A percentile compares a stretch with the other conserved stretches of the same genome.
These are phyloP conservation scores for Ephemerocybe angulata DNA, from an alignment of 768 basidiomycete genomes.

Conservation along the genomic window DNA sequence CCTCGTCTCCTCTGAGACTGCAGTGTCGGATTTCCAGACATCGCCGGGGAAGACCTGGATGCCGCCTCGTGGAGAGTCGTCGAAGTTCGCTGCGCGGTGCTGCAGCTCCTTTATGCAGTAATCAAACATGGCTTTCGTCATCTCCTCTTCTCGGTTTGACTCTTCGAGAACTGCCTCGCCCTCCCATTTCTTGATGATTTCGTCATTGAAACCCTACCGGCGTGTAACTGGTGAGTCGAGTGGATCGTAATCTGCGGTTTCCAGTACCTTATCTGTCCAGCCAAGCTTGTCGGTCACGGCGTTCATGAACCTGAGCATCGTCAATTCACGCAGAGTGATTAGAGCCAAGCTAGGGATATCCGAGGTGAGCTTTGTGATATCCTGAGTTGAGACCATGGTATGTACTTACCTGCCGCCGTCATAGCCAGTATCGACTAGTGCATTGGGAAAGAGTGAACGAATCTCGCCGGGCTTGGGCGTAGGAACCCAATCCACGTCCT, in stretches of 20 bases:
- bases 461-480: not conserved
- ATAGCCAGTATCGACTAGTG: not conserved
- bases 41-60: conserved; percentile 13
- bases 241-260: not conserved
- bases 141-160: conserved; percentile 2
- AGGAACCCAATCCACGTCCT: not conserved
- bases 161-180: conserved; percentile 3
- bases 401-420: not conserved
- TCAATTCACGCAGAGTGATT: conserved; percentile 28
- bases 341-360: conserved; percentile 13
- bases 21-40: conserved; percentile 24
- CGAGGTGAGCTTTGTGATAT: not conserved
- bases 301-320: conserved; percentile 36
- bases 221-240: not conserved
- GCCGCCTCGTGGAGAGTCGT: conserved; percentile 9
- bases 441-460: not conserved
- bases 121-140: conserved; percentile 17
- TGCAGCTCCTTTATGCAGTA: conserved; percentile 18
- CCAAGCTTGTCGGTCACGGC: conserved; percentile 30
- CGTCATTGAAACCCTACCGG: conserved; percentile 14
- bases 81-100: conserved; percentile 14
- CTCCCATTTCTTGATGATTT: conserved; percentile 15
- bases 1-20: conserved; percentile 19
- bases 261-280: conserved; percentile 29
- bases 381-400: not conserved